Evolutionary conservation across 257 asterid species (phyloP).

Genomic region (Gynochthodes officinalis): DNA sequence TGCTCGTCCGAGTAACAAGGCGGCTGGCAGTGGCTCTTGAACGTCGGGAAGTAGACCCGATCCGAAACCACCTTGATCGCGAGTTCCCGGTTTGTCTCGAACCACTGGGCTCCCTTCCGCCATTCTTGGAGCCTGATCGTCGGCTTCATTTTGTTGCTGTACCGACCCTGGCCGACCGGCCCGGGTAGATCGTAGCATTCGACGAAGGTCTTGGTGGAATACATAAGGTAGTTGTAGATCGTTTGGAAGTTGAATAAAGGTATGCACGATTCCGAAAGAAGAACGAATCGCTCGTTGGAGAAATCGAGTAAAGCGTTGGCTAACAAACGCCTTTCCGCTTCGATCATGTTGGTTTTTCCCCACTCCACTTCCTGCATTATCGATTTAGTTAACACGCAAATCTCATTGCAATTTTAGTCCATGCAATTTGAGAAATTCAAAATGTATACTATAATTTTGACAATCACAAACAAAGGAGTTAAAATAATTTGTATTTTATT

Average conservation of each 20-base stretch:
- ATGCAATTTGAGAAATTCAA: no score
- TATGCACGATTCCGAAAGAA: conserved; percentile 67
- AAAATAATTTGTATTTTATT: no score
- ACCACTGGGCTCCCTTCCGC: conserved; percentile 82
- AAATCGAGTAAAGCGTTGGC: conserved; percentile 79
- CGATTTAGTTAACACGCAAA: no score
- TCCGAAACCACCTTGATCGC: conserved; percentile 51
- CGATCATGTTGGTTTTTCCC: conserved; percentile 84
- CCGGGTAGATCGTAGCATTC: conserved; percentile 54
- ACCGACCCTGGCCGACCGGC: conserved; percentile 66
- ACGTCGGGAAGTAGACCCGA: conserved; percentile 23
- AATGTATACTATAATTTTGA: no score
- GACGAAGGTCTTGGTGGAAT: conserved; percentile 44
- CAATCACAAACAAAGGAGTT: no score
- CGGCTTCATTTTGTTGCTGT: conserved; percentile 53
- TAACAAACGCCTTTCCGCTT: conserved; percentile 75
- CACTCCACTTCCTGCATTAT: conserved; percentile 36
- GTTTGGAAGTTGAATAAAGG: conserved; percentile 64
- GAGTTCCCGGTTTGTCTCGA: conserved; percentile 49
- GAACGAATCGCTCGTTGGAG: conserved; percentile 73
- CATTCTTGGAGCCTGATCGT: conserved; percentile 36
- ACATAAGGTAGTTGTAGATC: conserved; percentile 42
- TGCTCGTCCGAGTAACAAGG: conserved; percentile 79
- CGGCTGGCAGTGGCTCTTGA: conserved; percentile 48
- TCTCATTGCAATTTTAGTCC: no score